Evolutionary conservation across 495 filamentous ascomycete species (phyloP).

Genomic region (Hyphodiscus hymeniophilus): DNA sequence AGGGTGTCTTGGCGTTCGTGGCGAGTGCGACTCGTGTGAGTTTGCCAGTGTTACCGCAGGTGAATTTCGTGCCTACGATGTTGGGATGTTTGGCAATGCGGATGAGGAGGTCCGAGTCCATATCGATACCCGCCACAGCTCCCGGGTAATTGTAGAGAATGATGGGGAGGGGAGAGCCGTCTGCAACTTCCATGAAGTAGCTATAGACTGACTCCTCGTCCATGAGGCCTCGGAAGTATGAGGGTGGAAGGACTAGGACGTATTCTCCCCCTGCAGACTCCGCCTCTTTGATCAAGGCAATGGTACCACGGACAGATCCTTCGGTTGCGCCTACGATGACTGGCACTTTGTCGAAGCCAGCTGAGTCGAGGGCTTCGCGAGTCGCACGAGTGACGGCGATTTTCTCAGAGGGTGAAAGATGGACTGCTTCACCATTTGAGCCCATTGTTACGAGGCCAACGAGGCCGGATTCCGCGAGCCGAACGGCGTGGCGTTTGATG

Average conservation of each 20-base stretch:
- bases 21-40: constrained; percentile 74
- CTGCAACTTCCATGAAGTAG: constrained; percentile 71
- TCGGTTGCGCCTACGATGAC: constrained; percentile 78
- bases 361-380: constrained; percentile 72
- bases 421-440: constrained; percentile 83
- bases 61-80: constrained; percentile 85
- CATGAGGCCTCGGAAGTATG: constrained; percentile 74
- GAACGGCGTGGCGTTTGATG: constrained; percentile 71
- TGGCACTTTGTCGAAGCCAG: constrained; percentile 65
- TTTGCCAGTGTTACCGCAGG: constrained; percentile 84
- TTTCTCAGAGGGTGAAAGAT: constrained; percentile 69
- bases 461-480: constrained; percentile 73
- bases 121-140: constrained; percentile 83
- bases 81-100: constrained; percentile 74
- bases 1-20: constrained; percentile 63
- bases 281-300: constrained; percentile 65
- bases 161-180: constrained; percentile 66
- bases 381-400: constrained; percentile 68
- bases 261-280: constrained; percentile 68
- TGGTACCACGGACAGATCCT: constrained; percentile 67
- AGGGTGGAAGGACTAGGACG: constrained; percentile 67
- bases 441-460: constrained; percentile 83
- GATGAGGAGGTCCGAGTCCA: constrained; percentile 85
- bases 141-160: constrained; percentile 89
- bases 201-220: constrained; percentile 69